Base-by-base conservation (phyloP, 257 asterid genomes). In the Fraxinus americana region DNA sequence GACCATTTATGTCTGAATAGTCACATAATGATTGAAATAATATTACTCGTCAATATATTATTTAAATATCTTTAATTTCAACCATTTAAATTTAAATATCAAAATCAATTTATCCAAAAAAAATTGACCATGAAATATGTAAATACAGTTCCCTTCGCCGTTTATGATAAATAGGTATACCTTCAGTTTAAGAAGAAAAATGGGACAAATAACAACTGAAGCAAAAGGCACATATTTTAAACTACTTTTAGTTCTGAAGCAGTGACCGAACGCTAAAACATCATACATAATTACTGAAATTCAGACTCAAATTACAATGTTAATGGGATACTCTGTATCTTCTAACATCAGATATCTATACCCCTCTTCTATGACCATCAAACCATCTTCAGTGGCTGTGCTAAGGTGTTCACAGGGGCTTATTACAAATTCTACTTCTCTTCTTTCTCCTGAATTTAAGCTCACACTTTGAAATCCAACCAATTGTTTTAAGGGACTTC, bases 331-430 rank as follows among this genome's bases (percentile, higher is more conserved):
- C 80, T 89, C 96, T 70, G 75, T 87, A 71, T 88, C 92, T 71
- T 83, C 96, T 11, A 90, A 90, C 61, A 88, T 72, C 67, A 92
- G 75, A 77, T 74, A 78, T 41, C 84, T 82, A 38, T 88, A 87
- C 6, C 97, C 96, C 71, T 83, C 91, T 80, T 94, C 94, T 25
- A 94, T 86, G 43, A 91, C 87, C 96, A 90, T 84, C 35, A 80
- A 67, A 27, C 98, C 97, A 45, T 94, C 95, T 76, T 88, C 87
- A 76, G 83, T 83, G 0, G 94, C 92, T 30, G 77, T 80, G 82
- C 92, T 85, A 27, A 94, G 86, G 83, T 91, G 96, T 82, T 91
- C 86, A 71, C 98, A 94, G 10, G 97, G 97, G 79, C 80, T 83
- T 85, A 93, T 69, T 14, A 80, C 77, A 75, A 90, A 93, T 63